Evolutionary conservation across 1,284 basidiomycete genomes (phyloP).

Genomic region (Exsudoporus floridanus): DNA sequence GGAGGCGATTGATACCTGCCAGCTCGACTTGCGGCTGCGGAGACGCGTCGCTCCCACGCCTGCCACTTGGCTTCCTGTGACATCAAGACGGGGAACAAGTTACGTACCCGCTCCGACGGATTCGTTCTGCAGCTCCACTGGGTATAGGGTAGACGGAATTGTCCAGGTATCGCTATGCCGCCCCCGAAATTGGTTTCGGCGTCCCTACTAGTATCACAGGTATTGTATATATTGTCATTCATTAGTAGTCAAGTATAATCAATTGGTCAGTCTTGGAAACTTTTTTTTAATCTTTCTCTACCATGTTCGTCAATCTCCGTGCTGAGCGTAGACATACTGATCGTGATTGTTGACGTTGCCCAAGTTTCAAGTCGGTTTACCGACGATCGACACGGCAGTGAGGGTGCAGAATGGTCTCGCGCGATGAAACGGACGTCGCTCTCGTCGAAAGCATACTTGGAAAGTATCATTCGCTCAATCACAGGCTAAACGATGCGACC

Average conservation of each 20-base stretch:
- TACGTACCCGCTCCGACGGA: constrained; percentile 1
- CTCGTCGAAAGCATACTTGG: constrained; percentile 40
- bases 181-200: neutral
- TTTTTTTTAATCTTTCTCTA: no score
- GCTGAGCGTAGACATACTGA: no score
- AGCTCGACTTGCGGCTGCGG: constrained; percentile 4
- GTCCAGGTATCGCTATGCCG: no score
- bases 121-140: neutral
- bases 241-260: no score
- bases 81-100: neutral
- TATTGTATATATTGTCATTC: no score
- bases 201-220: no score
- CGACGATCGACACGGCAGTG: neutral
- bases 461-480: constrained; percentile 45
- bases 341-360: no score
- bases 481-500: constrained; percentile 50
- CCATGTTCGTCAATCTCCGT: no score
- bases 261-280: no score
- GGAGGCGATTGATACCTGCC: constrained; percentile 11
- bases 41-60: neutral
- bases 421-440: constrained; percentile 9
- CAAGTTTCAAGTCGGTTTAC: no score
- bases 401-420: neutral
- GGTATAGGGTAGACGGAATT: constrained; percentile 5
- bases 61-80: constrained; percentile 3